Percentiles rank a stretch among this genome's conserved stretches.
Conservation (phyloP, 2,329 filamentous ascomycete species). For the Hypomyces perniciosus region DNA sequence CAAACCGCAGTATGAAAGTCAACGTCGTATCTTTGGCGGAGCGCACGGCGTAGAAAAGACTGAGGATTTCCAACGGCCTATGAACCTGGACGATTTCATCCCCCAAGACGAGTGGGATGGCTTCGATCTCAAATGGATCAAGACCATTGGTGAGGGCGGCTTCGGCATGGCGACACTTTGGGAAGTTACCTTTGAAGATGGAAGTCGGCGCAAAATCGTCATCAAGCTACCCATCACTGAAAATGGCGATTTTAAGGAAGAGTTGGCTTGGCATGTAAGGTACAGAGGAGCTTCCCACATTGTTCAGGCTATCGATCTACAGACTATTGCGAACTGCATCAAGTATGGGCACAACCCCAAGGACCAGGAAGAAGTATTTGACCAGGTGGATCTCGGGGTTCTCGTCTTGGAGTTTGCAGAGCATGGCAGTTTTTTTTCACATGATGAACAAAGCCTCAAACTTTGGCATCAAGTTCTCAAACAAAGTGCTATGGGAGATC, state of each 20-base stretch:
- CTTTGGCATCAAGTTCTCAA: conserved; percentile 10
- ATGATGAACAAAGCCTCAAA: conserved; percentile 15
- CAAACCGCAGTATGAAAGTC: not conserved
- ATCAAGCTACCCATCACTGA: conserved; percentile 18
- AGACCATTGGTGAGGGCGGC: conserved; percentile 12
- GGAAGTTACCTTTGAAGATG: conserved; percentile 12
- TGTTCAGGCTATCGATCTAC: conserved; percentile 22
- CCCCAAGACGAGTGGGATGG: conserved; percentile 11
- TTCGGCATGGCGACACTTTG: conserved; percentile 14
- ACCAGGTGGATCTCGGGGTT: conserved; percentile 6
- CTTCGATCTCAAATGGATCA: conserved; percentile 13
- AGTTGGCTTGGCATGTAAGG: conserved; percentile 21
- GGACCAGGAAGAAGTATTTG: not conserved
- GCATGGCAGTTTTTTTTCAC: conserved; percentile 17
- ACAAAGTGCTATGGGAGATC: conserved; percentile 23
- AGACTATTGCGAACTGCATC: conserved; percentile 9
- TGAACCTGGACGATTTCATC: not conserved
- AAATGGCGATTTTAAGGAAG: conserved; percentile 11
- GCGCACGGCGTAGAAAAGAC: not conserved
- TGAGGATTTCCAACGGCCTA: not conserved
- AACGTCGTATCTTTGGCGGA: no score
- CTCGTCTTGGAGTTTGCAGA: conserved; percentile 24
- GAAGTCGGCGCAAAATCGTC: conserved; percentile 16
- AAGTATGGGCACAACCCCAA: conserved; percentile 6
- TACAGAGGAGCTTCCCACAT: conserved; percentile 23